These are phyloP conservation scores for Saccharomyces eubayanus DNA, from an alignment of 805 yeast species.

Conservation along the genomic window DNA sequence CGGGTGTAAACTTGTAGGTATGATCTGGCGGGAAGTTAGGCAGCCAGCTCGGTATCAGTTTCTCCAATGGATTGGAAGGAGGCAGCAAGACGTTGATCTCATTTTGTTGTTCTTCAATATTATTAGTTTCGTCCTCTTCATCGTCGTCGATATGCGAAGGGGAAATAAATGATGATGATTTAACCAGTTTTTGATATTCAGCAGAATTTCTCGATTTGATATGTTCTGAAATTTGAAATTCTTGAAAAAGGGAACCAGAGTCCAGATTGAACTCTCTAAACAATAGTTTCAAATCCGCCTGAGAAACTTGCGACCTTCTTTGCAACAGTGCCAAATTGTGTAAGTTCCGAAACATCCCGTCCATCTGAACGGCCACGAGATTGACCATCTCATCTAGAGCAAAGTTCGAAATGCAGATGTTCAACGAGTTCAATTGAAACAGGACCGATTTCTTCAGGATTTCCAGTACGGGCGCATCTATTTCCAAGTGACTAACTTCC, in stretches of 20 bases:
- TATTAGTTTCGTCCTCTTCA: constrained; percentile 9
- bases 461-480: constrained; percentile 15
- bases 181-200: background rate
- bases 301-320: constrained; percentile 48
- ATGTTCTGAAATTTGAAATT: constrained; percentile 24
- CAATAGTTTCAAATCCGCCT: constrained; percentile 42
- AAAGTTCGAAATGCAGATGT: constrained; percentile 23
- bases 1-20: constrained; percentile 74
- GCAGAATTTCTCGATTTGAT: constrained; percentile 8
- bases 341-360: constrained; percentile 35
- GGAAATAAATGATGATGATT: background rate
- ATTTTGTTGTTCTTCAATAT: constrained; percentile 3
- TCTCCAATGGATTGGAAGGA: constrained; percentile 33
- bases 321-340: constrained; percentile 50
- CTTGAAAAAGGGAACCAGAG: constrained; percentile 34
- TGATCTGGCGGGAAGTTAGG: constrained; percentile 93
- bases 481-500: constrained; percentile 2
- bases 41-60: constrained; percentile 62
- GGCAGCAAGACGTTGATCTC: constrained; percentile 48
- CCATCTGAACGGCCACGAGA: constrained; percentile 31
- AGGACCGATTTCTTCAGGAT: constrained; percentile 31
- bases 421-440: constrained; percentile 30
- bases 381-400: constrained; percentile 36
- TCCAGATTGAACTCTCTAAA: constrained; percentile 37
- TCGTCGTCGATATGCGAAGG: constrained; percentile 4